Conservation (phyloP, 1,284 basidiomycete species). For the Caloboletus inedulis region DNA sequence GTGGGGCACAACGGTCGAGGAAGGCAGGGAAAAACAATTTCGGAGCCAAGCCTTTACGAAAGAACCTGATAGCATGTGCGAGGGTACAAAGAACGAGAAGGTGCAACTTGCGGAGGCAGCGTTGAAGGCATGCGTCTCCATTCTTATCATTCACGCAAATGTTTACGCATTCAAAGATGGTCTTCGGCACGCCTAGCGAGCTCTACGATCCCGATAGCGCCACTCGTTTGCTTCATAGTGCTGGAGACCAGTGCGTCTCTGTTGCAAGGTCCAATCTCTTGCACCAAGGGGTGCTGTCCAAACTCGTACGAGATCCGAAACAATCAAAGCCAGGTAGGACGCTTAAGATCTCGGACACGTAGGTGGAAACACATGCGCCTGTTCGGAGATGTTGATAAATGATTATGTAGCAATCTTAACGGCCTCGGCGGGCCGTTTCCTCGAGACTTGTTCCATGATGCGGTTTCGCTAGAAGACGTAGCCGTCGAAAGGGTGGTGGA, state of each 20-base stretch:
- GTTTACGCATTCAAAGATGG: conserved; percentile 53
- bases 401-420: conserved; percentile 49
- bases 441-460: conserved; percentile 66
- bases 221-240: conserved; percentile 50
- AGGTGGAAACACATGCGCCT: conserved; percentile 23
- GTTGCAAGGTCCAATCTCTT: conserved; percentile 58
- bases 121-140: conserved; percentile 54
- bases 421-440: conserved; percentile 63
- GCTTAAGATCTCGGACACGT: conserved; percentile 71
- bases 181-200: conserved; percentile 66
- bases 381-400: conserved; percentile 3
- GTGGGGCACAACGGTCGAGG: conserved; percentile 67
- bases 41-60: conserved; percentile 55
- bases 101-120: conserved; percentile 60
- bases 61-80: conserved; percentile 41
- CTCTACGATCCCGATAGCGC: conserved; percentile 61
- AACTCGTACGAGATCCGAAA: conserved; percentile 57
- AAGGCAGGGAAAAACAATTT: conserved; percentile 69
- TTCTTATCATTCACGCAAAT: neutral
- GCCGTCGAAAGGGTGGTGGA: conserved; percentile 43
- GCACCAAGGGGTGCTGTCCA: conserved; percentile 60
- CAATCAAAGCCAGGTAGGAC: conserved; percentile 64
- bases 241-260: conserved; percentile 52
- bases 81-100: conserved; percentile 35
- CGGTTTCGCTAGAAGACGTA: conserved; percentile 57